phyloP scores from a whole-genome alignment of 2,329 filamentous ascomycete species.

The Albophoma yamanashiensis region DNA sequence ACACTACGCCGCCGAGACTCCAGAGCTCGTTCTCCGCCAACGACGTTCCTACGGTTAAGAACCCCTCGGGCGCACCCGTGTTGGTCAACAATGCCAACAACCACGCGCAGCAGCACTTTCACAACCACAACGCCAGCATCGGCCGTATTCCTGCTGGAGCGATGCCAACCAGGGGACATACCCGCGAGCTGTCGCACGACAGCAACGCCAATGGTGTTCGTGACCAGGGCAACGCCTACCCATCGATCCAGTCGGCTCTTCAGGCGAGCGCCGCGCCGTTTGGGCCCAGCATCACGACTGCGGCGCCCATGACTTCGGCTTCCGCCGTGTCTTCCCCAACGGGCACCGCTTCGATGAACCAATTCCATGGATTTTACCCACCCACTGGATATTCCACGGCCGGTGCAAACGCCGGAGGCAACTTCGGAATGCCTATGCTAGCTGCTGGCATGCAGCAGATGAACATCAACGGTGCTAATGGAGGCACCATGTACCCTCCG shows the following conservation, averaged over 20 bases:
- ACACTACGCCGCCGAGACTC: constrained; percentile 56
- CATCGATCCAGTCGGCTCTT: constrained; percentile 58
- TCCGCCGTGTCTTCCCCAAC: constrained; percentile 13
- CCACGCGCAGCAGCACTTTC: constrained; percentile 53
- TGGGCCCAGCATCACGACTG: constrained; percentile 42
- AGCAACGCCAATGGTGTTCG: constrained; percentile 26
- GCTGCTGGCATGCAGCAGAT: constrained; percentile 60
- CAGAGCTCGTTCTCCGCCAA: constrained; percentile 85
- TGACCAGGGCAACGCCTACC: constrained; percentile 38
- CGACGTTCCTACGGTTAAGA: constrained; percentile 80
- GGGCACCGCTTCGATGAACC: constrained; percentile 12
- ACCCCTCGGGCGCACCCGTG: constrained; percentile 36
- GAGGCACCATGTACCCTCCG: constrained; percentile 36
- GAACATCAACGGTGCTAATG: constrained; percentile 37
- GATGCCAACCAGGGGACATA: constrained; percentile 53
- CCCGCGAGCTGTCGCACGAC: constrained; percentile 56
- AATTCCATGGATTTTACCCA: constrained; percentile 22
- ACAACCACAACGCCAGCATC: constrained; percentile 73
- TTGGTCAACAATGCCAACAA: constrained; percentile 39
- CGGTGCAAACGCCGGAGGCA: constrained; percentile 8
- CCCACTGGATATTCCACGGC: constrained; percentile 17
- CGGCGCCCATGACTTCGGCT: constrained; percentile 15
- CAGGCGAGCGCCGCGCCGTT: constrained; percentile 76
- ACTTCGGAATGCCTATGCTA: constrained; percentile 37
- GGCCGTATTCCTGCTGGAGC: constrained; percentile 65